Evolutionary conservation across 768 basidiomycete species (phyloP), one percentile per base, ranked within the genome.

Genomic region (Strobilomyces confusus): DNA sequence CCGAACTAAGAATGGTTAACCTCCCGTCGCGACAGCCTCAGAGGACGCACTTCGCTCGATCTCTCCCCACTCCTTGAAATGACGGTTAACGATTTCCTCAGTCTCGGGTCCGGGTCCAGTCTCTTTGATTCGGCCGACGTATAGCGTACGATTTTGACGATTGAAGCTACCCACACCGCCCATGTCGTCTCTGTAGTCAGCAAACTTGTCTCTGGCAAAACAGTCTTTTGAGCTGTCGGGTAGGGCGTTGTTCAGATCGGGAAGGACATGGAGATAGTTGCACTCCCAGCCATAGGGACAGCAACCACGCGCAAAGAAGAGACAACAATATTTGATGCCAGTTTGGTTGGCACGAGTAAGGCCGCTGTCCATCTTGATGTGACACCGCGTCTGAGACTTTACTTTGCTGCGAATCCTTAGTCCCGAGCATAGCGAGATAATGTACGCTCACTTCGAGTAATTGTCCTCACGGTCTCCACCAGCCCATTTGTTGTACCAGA

Each of bases 401-500:
- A 84, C 84, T 82, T 98, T 95, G 67, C 92, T 95, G 63, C 11
- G 50, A 12, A 15, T 20, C 1, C 46, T 58, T 13, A 64, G 37
- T 42, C 19, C 12, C 30, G 3, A 8, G 52, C 17, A 30, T 37
- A n/a, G n/a, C 49, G 13, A 6, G 26, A 20, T 3, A 4, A 23
- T 0, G 9, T 29, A 32, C 14, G 76, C 87, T 53, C 59, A 93
- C 94, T 93, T 95, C 33, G 94, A 95, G 68, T 98, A 93, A 53
- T 83, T 88, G 68, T 99, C 95, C 69, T 98, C 97, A 29, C 92
- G 83, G 69, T 99, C 97, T 51, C 95, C 97, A 49, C 97, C 97
- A n/a, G 97, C 97, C 95, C 95, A 98, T 74, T 97, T 95, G 72
- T 98, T 94, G 69, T 95, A 98, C 95, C 97, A 99, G 48, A 95